These are phyloP conservation scores for Kwoniella sp. DNA, from an alignment of 768 basidiomycete species.

Conservation along the genomic window DNA sequence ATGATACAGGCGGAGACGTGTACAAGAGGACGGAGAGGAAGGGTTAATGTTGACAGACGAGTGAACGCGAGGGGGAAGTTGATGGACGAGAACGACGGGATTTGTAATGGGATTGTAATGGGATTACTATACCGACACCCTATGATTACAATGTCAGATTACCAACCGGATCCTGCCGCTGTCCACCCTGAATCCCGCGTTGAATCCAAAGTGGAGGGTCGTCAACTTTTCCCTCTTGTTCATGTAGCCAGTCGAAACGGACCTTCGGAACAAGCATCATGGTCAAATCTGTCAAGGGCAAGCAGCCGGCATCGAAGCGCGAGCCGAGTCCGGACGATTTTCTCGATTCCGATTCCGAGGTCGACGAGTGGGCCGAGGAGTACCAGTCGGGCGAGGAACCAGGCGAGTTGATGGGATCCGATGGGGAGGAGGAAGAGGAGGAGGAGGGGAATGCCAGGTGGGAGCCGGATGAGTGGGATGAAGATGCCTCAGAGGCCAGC, in stretches of 20 bases:
- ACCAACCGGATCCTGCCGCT: too few relatives aligned
- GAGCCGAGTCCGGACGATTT: conserved; percentile 13
- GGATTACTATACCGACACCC: neutral
- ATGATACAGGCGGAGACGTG: too few relatives aligned
- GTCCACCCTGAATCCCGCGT: too few relatives aligned
- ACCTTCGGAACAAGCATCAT: too few relatives aligned
- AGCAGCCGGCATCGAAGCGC: neutral
- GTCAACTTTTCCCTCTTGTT: too few relatives aligned
- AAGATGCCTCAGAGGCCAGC: conserved; percentile 23
- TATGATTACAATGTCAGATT: too few relatives aligned
- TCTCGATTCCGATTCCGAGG: conserved; percentile 43
- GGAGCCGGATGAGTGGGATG: conserved; percentile 39
- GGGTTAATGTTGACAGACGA: neutral
- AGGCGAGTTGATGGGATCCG: conserved; percentile 3
- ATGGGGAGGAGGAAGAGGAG: conserved; percentile 23
- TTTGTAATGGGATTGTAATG: neutral
- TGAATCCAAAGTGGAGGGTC: too few relatives aligned
- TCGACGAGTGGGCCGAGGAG: conserved; percentile 46
- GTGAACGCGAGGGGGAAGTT: too few relatives aligned
- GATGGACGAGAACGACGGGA: neutral
- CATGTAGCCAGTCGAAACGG: too few relatives aligned
- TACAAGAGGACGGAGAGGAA: neutral
- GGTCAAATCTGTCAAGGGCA: neutral
- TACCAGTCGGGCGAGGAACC: conserved; percentile 19
- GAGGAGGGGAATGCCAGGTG: conserved; percentile 35